These are phyloP conservation scores for Aspergillus conjunctus DNA, from an alignment of 495 filamentous ascomycete species.

Conservation along the genomic window DNA sequence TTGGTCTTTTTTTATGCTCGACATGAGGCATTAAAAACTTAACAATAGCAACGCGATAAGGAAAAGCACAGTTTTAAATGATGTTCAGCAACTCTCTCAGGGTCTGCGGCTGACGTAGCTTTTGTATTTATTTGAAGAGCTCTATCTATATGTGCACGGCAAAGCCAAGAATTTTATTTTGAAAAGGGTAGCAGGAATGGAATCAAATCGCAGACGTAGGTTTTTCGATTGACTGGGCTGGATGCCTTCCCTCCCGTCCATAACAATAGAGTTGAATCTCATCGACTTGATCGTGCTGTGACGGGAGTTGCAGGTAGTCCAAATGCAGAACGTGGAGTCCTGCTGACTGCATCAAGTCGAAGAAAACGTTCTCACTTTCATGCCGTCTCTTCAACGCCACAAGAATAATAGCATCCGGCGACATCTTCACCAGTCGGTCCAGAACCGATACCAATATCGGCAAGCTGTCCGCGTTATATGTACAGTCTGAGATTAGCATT, in stretches of 20 bases:
- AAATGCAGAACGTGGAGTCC: conserved; percentile 55
- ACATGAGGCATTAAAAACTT: no score
- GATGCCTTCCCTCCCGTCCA: conserved; percentile 20
- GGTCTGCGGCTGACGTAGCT: no score
- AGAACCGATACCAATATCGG: conserved; percentile 75
- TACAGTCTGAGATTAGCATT: conserved; percentile 87
- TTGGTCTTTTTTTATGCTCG: no score
- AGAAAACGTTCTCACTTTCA: conserved; percentile 77
- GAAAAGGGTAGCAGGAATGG: no score
- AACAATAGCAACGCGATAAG: no score
- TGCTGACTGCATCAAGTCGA: conserved; percentile 67
- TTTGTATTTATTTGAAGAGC: no score
- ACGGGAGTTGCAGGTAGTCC: conserved; percentile 54
- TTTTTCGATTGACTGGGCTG: background rate
- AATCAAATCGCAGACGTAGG: background rate
- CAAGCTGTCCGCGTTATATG: conserved; percentile 85
- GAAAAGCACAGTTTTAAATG: no score
- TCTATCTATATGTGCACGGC: no score
- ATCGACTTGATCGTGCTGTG: conserved; percentile 58
- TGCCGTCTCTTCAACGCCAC: conserved; percentile 86
- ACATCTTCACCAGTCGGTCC: conserved; percentile 50
- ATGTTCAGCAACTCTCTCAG: no score
- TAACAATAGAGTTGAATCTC: conserved; percentile 63
- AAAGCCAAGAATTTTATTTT: no score
- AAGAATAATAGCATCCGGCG: conserved; percentile 60